Percentiles rank a stretch among this genome's conserved stretches.
Conservation (phyloP, 2,329 filamentous ascomycete species). For the Colletotrichum sp. region DNA sequence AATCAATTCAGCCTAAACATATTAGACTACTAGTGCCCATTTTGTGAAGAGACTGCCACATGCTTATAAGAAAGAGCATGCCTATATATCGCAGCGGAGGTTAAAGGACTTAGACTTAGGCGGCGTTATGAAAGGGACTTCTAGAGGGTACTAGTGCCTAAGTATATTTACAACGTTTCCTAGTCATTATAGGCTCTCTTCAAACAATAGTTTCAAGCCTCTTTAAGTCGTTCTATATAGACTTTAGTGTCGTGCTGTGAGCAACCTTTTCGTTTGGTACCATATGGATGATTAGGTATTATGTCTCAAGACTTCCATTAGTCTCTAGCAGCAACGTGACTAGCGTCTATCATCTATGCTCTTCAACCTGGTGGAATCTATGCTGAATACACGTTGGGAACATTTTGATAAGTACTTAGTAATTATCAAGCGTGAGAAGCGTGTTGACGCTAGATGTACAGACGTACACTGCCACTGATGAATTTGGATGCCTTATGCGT, state of each 20-base stretch:
- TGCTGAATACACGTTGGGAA: not conserved
- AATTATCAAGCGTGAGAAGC: not conserved
- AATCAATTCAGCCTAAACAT: no score
- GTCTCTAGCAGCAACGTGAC: accelerated
- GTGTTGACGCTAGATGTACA: no score
- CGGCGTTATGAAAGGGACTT: accelerated
- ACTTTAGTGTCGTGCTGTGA: accelerated
- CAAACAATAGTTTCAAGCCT: accelerated
- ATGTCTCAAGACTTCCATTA: not conserved
- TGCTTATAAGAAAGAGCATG: no score
- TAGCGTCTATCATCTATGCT: accelerated
- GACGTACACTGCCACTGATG: not conserved
- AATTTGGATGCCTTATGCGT: not conserved
- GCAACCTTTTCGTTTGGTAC: accelerated
- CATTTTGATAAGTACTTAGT: not conserved
- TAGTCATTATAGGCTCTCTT: not conserved
- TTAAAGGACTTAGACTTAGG: no score
- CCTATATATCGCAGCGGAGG: accelerated
- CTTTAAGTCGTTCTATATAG: accelerated
- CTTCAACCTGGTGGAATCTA: accelerated
- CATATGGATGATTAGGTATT: accelerated
- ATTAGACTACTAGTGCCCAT: no score
- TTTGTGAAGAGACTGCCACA: accelerated
- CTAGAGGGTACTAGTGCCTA: accelerated
- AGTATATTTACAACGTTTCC: no score